Evolutionary conservation across 2,329 filamentous ascomycete species (phyloP), one percentile per base, ranked within the genome.

Genomic region (Alternaria hordeiaustralica): DNA sequence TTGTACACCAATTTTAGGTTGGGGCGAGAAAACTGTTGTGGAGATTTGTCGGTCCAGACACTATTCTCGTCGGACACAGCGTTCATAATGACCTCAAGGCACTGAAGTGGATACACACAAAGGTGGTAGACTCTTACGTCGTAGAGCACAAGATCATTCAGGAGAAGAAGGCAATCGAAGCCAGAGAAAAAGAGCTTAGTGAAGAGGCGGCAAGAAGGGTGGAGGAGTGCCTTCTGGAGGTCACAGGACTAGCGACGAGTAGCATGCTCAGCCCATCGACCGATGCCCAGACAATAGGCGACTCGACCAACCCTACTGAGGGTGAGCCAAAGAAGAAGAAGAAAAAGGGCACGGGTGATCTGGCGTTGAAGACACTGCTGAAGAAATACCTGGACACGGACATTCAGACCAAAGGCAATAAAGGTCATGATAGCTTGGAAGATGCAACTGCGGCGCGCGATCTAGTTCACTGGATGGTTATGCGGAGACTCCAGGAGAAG

Each of bases 361-460:
- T 67, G 49, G 65, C 73, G 26, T 63, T 98, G 60, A 97, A 96
- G 81, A 97, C 89, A 84, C 87, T 98, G 3, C 86, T 91, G 0
- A 89, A 94, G 69, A 94, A 93, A 75, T 96, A 95, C 72, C 86
- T 97, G 21, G 87, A 86, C 54, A 90, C 92, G 60, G 92, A 96
- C 77, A 96, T 98, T 59, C 95, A 98, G 77, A 92, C 91, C 72
- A 90, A 89, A 54, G 84, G 84, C 7, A 66, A 72, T 9, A 64
- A 72, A 15, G 95, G 94, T 21, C 95, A 98, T 77, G 91, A 97
- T 84, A 94, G 92, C 62, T 87, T 97, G 68, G 95, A 98, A 79
- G 95, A 98, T 78, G 93, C 95, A 9, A 89, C 87, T 69, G 93
- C 95, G 4, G 95, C 93, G 65, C 88, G 97, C 13, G 94, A 97